Base-by-base conservation (phyloP, 108 stramenopile genomes). In the Discostella pseudostelligera region DNA sequence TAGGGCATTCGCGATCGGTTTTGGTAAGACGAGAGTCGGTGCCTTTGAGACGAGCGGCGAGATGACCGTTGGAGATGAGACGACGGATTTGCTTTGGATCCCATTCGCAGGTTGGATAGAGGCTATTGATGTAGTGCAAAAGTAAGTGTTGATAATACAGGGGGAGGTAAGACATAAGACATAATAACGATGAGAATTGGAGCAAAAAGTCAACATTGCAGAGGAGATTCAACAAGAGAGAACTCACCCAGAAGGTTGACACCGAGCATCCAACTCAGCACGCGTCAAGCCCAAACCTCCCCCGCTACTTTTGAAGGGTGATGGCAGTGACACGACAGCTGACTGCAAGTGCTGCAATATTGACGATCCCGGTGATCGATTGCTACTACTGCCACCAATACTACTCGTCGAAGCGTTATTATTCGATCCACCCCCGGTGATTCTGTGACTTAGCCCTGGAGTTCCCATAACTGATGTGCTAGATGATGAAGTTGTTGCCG, bases 1-100 rank as follows among this genome's bases (percentile, higher is more conserved):
- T 94, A 55, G 90, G 93, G 77, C 93, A 94, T 76, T 94, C 93
- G 13, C 74, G 67, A 49, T 84, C 76, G n/a, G 69, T 51, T 35
- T 69, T 69, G 24, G 72, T 28, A 25, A 44, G n/a, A 4, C 81
- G 67, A 24, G 57, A 55, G 54, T 92, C 90, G 10, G 60, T 21
- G 39, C 91, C 91, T 50, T 73, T 76, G 45, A 79, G 67, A 7
- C 91, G 83, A 8, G 88, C 73, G 4, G 91, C 88, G 16, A 87
- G 67, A 47, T 81, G 80, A 8, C 88, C 91, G 55, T 89, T 85
- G 2, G 66, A 83, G 44, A 92, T 81, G 55, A 89, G 64, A 35
- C 78, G 74, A 22, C 91, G 88, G 69, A 92, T 82, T 9, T 75
- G 72, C 22, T 84, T 85, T 39, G 83, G 67, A n/a, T 92, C 91